These are phyloP conservation scores for Dalechampia spathulata DNA, from an alignment of 441 rosid genomes.

Conservation along the genomic window DNA sequence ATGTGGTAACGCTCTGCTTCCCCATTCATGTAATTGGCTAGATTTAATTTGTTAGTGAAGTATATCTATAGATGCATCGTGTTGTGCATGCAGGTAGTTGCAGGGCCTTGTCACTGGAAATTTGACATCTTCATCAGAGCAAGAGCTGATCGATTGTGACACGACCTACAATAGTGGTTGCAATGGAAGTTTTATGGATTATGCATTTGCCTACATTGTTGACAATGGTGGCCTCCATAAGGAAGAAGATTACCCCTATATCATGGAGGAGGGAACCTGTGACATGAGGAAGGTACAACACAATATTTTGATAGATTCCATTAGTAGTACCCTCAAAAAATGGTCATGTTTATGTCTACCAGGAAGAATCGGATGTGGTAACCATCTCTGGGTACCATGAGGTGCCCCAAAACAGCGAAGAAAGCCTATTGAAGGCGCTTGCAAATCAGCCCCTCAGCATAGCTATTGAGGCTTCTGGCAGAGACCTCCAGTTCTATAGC, in stretches of 20 bases:
- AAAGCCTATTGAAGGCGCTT: conserved; percentile 54
- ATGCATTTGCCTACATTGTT: conserved; percentile 57
- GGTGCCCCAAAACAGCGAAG: conserved; percentile 51
- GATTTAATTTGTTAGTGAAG: too few relatives aligned
- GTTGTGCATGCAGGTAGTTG: conserved; percentile 88
- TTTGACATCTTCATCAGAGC: conserved; percentile 64
- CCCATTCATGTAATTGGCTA: too few relatives aligned
- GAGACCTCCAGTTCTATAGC: conserved; percentile 74
- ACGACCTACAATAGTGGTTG: conserved; percentile 54
- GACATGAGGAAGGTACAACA: conserved; percentile 39
- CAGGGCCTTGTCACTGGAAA: conserved; percentile 74
- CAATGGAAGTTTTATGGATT: conserved; percentile 86
- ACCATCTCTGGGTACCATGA: conserved; percentile 61
- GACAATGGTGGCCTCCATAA: conserved; percentile 60
- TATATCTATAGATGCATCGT: too few relatives aligned
- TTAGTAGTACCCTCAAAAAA: neutral
- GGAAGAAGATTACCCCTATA: conserved; percentile 78
- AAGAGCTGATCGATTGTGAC: conserved; percentile 78
- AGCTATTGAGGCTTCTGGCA: conserved; percentile 69
- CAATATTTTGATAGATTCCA: neutral
- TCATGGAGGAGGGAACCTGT: conserved; percentile 72
- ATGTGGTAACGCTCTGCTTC: conserved; percentile 73
- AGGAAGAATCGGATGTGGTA: conserved; percentile 41
- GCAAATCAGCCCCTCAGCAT: conserved; percentile 74
- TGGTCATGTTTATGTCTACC: conserved; percentile 3